Evolutionary conservation across 2,329 filamentous ascomycete genomes (phyloP), one percentile per base, ranked within the genome.

Genomic region (Dactylellina cionopaga): DNA sequence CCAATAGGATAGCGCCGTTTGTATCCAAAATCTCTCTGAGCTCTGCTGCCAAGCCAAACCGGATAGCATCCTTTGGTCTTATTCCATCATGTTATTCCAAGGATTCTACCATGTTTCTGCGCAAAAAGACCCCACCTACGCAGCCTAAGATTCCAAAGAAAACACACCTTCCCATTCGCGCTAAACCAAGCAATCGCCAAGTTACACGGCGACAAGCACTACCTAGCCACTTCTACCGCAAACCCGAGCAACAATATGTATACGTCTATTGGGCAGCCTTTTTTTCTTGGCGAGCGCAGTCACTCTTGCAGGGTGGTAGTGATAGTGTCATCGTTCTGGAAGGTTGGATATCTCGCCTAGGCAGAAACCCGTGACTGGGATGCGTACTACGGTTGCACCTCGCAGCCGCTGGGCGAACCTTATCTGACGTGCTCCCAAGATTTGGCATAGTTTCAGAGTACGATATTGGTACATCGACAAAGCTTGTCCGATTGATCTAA

Each of bases 261-360:
- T 33, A 19, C 17, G 24, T n/a, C n/a, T n/a, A n/a, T n/a, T n/a
- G n/a, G n/a, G n/a, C n/a, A n/a, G n/a, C n/a, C n/a, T n/a, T n/a
- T n/a, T n/a, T n/a, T n/a, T n/a, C n/a, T n/a, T n/a, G n/a, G n/a
- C 19, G 5, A 17, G 3, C 4, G 13, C 35, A 5, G 35, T 11
- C n/a, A 41, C 35, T 41, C 35, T 3, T 13, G 11, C 35, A 41
- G 3, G 35, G 11, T 13, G n/a, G 35, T 13, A 41, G 15, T 17
- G 2, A 22, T 22, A 22, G 4, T 22, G 22, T 27, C 4, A 33
- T 17, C 9, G n/a, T 64, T 64, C 39, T 60, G 64, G 64, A 69
- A 69, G 64, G 64, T 69, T 69, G 44, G 9, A 60, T 1, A 22
- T 44, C 22, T 69, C 64, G 64, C 46, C 64, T 55, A 69, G 64